phyloP scores from a whole-genome alignment of 352 stramenopile genomes.

The Globisporangium canariense region DNA sequence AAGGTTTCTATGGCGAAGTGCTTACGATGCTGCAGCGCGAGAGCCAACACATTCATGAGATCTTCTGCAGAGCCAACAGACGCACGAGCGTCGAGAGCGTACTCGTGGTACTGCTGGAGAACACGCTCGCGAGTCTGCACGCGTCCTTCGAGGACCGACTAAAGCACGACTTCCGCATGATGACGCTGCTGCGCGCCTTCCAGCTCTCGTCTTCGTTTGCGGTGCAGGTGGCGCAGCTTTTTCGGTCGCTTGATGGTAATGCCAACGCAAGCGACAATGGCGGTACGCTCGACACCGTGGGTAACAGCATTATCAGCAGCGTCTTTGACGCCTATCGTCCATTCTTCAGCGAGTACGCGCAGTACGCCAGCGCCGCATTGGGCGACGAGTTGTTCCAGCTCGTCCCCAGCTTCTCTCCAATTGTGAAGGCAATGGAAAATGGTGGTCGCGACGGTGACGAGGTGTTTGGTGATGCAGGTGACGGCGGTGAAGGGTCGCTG shows the following conservation, averaged over 20 bases:
- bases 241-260: conserved; percentile 23
- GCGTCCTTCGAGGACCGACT: conserved; percentile 57
- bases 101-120: conserved; percentile 42
- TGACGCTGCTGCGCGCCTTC: conserved; percentile 39
- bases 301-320: conserved; percentile 16
- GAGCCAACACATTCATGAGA: conserved; percentile 30
- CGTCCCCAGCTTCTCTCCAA: conserved; percentile 29
- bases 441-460: conserved; percentile 13
- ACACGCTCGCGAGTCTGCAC: conserved; percentile 44
- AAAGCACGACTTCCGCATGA: conserved; percentile 28
- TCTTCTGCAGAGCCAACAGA: conserved; percentile 35
- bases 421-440: conserved; percentile 1
- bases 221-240: conserved; percentile 36
- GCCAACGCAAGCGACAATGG: background rate
- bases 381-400: conserved; percentile 37
- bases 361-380: conserved; percentile 38
- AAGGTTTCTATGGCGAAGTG: conserved; percentile 55
- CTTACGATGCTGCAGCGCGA: conserved; percentile 56
- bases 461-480: conserved; percentile 17
- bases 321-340: conserved; percentile 54
- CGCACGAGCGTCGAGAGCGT: conserved; percentile 20
- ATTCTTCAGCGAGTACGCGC: conserved; percentile 56
- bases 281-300: conserved; percentile 12
- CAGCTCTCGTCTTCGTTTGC: conserved; percentile 43
- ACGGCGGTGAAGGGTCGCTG: conserved; percentile 26